Conservation (phyloP, 345 rosid genomes). For the Eucalyptus globulus region DNA sequence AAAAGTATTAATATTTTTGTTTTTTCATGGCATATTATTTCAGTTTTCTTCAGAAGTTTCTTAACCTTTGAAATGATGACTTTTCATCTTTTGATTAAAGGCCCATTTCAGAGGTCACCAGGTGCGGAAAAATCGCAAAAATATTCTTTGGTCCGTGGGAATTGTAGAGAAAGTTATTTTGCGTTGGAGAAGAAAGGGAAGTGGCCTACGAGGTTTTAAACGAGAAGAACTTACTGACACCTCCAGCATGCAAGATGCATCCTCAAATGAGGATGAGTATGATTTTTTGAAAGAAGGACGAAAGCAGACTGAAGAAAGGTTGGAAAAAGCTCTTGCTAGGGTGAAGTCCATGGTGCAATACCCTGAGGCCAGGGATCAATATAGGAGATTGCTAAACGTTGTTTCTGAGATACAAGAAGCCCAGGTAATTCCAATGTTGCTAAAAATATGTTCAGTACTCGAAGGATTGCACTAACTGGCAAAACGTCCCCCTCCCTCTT, state of each 20-base stretch:
- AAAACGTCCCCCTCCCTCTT: neutral
- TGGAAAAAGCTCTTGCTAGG: conserved; percentile 70
- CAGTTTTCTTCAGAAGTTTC: neutral
- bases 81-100: conserved; percentile 20
- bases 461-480: neutral
- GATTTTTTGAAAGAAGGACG: conserved; percentile 83
- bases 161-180: conserved; percentile 79
- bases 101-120: conserved; percentile 94
- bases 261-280: conserved; percentile 55
- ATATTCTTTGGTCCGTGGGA: conserved; percentile 90
- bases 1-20: neutral
- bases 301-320: conserved; percentile 79
- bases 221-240: conserved; percentile 36
- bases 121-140: conserved; percentile 69
- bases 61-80: neutral
- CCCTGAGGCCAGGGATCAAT: conserved; percentile 92
- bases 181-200: conserved; percentile 93
- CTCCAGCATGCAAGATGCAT: conserved; percentile 19
- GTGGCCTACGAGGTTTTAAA: conserved; percentile 84
- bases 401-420: conserved; percentile 64
- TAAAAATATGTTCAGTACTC: neutral
- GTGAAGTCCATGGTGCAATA: conserved; percentile 89
- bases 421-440: conserved; percentile 32
- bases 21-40: neutral
- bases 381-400: conserved; percentile 62